phyloP scores from a whole-genome alignment of 768 basidiomycete species.

The Exsudoporus frostii region DNA sequence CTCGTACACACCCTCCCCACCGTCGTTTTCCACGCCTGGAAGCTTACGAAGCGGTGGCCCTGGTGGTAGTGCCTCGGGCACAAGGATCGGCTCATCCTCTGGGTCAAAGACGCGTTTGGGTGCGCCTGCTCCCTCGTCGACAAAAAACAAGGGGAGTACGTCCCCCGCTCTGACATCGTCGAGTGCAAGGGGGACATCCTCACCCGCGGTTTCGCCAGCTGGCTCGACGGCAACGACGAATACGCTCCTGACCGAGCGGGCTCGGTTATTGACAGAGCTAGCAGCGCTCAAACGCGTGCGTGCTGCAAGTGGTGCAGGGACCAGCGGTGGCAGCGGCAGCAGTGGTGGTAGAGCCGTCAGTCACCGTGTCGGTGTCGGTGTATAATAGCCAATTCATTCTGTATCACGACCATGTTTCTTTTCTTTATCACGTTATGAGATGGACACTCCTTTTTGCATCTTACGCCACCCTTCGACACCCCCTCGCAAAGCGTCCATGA shows the following conservation, averaged over 20 bases:
- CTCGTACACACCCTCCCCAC: slow-evolving; percentile 14
- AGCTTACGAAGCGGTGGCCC: neutral
- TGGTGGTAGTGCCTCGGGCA: neutral
- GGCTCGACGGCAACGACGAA: slow-evolving; percentile 43
- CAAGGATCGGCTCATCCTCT: neutral
- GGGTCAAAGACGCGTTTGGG: neutral
- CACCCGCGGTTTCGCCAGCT: neutral
- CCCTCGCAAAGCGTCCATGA: slow-evolving; percentile 8
- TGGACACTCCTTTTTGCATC: neutral
- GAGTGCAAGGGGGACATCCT: neutral
- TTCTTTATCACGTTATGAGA: neutral
- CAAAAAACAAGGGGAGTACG: too few relatives aligned
- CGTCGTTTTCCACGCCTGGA: neutral
- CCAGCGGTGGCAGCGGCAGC: neutral
- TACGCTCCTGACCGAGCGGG: slow-evolving; percentile 55
- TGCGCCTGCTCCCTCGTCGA: neutral
- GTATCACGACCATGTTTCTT: neutral
- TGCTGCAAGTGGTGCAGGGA: slow-evolving; percentile 3
- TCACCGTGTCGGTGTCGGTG: slow-evolving; percentile 11
- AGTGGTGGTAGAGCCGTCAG: neutral
- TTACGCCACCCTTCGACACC: slow-evolving; percentile 6
- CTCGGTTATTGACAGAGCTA: slow-evolving; percentile 51
- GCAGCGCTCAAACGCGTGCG: slow-evolving; percentile 40
- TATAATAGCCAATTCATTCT: neutral
- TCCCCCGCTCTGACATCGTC: neutral